Conservation (phyloP, 257 asterid genomes). For the Nicotiana sylvestris region DNA sequence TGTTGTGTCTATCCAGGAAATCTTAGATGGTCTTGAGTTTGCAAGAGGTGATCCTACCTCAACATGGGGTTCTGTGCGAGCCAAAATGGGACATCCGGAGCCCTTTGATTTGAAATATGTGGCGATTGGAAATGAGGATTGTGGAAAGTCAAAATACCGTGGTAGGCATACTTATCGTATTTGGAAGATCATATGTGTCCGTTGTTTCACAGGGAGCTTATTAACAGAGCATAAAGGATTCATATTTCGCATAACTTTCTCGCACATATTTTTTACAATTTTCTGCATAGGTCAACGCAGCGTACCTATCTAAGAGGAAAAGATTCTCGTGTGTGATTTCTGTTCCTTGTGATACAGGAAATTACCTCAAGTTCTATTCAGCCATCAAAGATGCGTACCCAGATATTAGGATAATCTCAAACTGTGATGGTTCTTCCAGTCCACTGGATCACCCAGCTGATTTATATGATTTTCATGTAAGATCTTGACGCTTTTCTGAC, state of each 20-base stretch:
- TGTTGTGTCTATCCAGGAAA: slow-evolving; percentile 48
- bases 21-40: slow-evolving; percentile 85
- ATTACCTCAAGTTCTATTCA: slow-evolving; percentile 73
- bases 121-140: slow-evolving; percentile 94
- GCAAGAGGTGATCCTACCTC: slow-evolving; percentile 73
- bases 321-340: not conserved
- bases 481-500: slow-evolving; percentile 8
- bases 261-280: not conserved
- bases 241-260: not conserved
- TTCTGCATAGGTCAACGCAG: not conserved
- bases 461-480: slow-evolving; percentile 85
- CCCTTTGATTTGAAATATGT: slow-evolving; percentile 89
- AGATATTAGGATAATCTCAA: slow-evolving; percentile 72
- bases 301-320: not conserved
- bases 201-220: not conserved
- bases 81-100: slow-evolving; percentile 85
- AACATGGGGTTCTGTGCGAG: slow-evolving; percentile 92
- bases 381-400: slow-evolving; percentile 72
- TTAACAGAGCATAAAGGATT: not conserved
- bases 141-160: slow-evolving; percentile 68
- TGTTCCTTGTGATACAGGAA: slow-evolving; percentile 51
- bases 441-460: slow-evolving; percentile 91
- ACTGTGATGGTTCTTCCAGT: slow-evolving; percentile 74
- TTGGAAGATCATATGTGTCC: not conserved
- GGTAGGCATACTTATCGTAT: slow-evolving; percentile 39